A percentile compares a stretch with the other conserved stretches of the same genome.
These are phyloP conservation scores for Chalciporus sp. DNA, from an alignment of 1,284 basidiomycete genomes.

Conservation along the genomic window DNA sequence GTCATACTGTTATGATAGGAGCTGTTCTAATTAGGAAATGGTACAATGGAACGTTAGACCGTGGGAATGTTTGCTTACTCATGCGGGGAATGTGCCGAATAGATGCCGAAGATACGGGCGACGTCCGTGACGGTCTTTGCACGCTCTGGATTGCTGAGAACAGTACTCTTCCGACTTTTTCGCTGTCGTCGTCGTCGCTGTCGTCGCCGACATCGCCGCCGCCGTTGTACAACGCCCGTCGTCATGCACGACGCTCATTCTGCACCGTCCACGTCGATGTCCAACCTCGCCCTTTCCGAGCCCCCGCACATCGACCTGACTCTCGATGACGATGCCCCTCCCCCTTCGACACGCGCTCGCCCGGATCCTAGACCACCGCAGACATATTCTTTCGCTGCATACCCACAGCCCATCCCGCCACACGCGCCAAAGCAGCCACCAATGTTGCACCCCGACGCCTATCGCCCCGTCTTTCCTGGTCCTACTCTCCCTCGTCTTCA, in stretches of 20 bases:
- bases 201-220: constrained; percentile 1
- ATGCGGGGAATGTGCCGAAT: constrained; percentile 24
- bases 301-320: constrained; percentile 62
- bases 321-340: constrained; percentile 54
- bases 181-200: constrained; percentile 5
- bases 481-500: constrained; percentile 35
- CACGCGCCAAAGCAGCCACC: constrained; percentile 25
- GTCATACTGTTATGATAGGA: constrained; percentile 5
- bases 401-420: constrained; percentile 18
- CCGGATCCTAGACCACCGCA: constrained; percentile 41
- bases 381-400: constrained; percentile 19
- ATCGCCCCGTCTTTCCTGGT: constrained; percentile 51
- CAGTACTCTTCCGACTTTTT: background rate
- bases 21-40: constrained; percentile 25
- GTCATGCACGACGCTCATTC: constrained; percentile 34
- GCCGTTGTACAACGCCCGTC: constrained; percentile 4
- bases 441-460: constrained; percentile 30
- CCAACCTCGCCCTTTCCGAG: constrained; percentile 37
- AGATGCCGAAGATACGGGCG: constrained; percentile 33
- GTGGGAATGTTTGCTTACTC: constrained; percentile 31
- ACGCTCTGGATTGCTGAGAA: constrained; percentile 4
- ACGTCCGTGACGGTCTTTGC: constrained; percentile 22
- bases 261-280: constrained; percentile 32
- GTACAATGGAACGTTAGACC: background rate
- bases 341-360: constrained; percentile 26